Evolutionary conservation across 371 early-diverging fungal species (phyloP).

Genomic region (Conidiobolus incongruus): DNA sequence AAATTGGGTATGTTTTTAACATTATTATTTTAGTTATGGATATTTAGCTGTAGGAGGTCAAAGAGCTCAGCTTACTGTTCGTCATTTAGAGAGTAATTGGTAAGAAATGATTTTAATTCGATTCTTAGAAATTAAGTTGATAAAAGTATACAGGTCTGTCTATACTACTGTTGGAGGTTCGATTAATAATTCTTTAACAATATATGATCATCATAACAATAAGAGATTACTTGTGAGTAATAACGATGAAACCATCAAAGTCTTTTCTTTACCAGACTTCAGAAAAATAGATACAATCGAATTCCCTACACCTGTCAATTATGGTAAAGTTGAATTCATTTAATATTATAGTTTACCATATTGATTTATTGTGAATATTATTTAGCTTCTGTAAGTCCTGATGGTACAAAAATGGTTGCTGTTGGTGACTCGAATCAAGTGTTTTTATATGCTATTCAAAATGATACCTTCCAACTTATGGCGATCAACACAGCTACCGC

Average conservation of each 20-base stretch:
- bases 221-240: slow-evolving; percentile 64
- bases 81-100: slow-evolving; percentile 44
- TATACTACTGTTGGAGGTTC: slow-evolving; percentile 57
- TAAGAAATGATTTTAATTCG: slow-evolving; percentile 9
- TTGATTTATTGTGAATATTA: neutral
- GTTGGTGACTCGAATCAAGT: slow-evolving; percentile 76
- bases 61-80: slow-evolving; percentile 59
- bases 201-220: slow-evolving; percentile 33
- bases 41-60: slow-evolving; percentile 82
- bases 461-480: slow-evolving; percentile 29
- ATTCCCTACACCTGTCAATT: slow-evolving; percentile 68
- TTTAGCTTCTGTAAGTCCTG: slow-evolving; percentile 53
- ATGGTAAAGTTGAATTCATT: slow-evolving; percentile 19
- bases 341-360: neutral
- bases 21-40: slow-evolving; percentile 20
- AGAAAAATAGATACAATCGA: slow-evolving; percentile 37
- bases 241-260: slow-evolving; percentile 83
- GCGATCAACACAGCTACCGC: slow-evolving; percentile 17
- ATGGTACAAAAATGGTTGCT: slow-evolving; percentile 54
- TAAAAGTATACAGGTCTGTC: slow-evolving; percentile 23
- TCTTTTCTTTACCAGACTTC: slow-evolving; percentile 49
- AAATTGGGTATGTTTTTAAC: neutral
- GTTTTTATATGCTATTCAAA: slow-evolving; percentile 42
- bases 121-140: neutral
- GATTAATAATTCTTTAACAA: slow-evolving; percentile 78